A percentile compares a stretch with the other conserved stretches of the same genome.
These are phyloP conservation scores for Monotropa hypopitys DNA, from an alignment of 179 eudicot species.

Conservation along the genomic window DNA sequence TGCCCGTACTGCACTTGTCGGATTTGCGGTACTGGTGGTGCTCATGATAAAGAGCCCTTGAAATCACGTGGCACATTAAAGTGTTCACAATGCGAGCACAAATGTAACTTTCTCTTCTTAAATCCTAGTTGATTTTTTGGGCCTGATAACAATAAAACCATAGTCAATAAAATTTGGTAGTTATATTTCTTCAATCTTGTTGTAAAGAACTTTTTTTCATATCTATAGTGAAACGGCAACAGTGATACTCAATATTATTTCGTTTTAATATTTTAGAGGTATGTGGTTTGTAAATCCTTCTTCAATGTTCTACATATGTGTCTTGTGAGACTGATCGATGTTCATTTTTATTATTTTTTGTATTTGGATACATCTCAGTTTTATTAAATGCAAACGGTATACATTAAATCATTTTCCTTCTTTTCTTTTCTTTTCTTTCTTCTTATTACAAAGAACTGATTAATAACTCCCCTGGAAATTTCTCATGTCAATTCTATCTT, in stretches of 20 bases:
- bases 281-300: neutral
- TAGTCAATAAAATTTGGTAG: neutral
- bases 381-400: neutral
- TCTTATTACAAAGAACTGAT: too few species aligned
- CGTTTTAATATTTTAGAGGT: neutral
- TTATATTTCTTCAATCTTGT: neutral
- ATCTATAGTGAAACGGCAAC: neutral
- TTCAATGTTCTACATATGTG: neutral
- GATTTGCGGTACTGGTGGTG: slow-evolving; percentile 59
- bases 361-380: neutral
- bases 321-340: neutral
- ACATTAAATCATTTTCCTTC: neutral
- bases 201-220: neutral
- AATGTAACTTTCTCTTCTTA: slow-evolving; percentile 41
- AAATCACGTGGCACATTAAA: slow-evolving; percentile 31
- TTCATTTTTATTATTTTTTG: neutral
- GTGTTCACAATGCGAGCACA: slow-evolving; percentile 75
- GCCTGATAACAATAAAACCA: neutral
- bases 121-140: neutral
- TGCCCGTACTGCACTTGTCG: slow-evolving; percentile 71
- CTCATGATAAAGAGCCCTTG: slow-evolving; percentile 29
- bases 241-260: neutral
- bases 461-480: neutral
- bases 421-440: neutral
- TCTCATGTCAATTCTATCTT: neutral